Conservation (phyloP, 805 yeast species). For the Jamesozyma rosinii region DNA sequence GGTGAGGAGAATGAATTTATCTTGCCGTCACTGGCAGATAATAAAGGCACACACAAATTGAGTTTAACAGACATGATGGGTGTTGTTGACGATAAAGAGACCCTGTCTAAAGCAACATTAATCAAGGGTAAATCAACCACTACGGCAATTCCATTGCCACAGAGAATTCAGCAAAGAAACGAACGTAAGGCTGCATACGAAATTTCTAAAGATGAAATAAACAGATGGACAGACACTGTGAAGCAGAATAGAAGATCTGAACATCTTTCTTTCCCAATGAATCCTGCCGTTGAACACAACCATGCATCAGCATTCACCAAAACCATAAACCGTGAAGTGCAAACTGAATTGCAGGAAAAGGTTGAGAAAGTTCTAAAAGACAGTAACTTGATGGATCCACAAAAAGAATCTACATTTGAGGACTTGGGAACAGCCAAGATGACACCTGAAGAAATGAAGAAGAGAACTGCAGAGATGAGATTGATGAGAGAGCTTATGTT, state of each 20-base stretch:
- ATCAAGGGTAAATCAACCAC: slow-evolving; percentile 38
- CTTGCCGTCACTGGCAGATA: slow-evolving; percentile 42
- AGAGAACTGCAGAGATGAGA: slow-evolving; percentile 73
- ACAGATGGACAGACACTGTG: slow-evolving; percentile 82
- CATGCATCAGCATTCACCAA: slow-evolving; percentile 49
- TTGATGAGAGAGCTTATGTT: slow-evolving; percentile 94
- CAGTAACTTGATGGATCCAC: slow-evolving; percentile 63
- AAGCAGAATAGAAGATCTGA: slow-evolving; percentile 75
- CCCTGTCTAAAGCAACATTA: slow-evolving; percentile 43
- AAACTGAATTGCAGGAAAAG: slow-evolving; percentile 57
- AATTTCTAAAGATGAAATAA: slow-evolving; percentile 74
- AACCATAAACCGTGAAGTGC: slow-evolving; percentile 33
- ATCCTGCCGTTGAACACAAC: slow-evolving; percentile 33
- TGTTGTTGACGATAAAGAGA: slow-evolving; percentile 44
- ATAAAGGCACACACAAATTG: slow-evolving; percentile 34
- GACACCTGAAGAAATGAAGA: slow-evolving; percentile 67
- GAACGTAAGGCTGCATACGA: slow-evolving; percentile 89
- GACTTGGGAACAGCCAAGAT: slow-evolving; percentile 74
- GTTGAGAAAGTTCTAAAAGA: slow-evolving; percentile 51
- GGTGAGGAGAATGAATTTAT: slow-evolving; percentile 61
- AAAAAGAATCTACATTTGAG: slow-evolving; percentile 75
- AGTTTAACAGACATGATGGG: slow-evolving; percentile 69
- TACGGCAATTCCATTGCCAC: slow-evolving; percentile 73
- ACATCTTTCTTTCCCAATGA: slow-evolving; percentile 61
- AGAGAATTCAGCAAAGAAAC: slow-evolving; percentile 72